phyloP scores from a whole-genome alignment of 148 eudicot species.

The Drosera capensis region DNA sequence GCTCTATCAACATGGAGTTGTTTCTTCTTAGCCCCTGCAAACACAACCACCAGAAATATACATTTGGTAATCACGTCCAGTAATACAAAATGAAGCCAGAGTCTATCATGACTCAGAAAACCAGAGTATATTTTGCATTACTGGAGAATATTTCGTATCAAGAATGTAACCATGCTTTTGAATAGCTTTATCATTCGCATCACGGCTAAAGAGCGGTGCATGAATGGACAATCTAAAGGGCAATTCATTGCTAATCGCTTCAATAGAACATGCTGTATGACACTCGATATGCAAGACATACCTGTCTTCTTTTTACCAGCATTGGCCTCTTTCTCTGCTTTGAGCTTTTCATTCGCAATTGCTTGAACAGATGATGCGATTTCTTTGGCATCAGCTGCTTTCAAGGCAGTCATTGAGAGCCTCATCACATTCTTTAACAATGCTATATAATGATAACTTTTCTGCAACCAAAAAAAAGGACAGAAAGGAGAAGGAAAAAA shows the following conservation, averaged over 20 bases:
- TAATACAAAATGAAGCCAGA: too few species aligned
- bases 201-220: too few species aligned
- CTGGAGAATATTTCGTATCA: too few species aligned
- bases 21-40: conserved; percentile 70
- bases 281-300: conserved; percentile 10
- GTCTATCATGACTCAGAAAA: too few species aligned
- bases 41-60: background rate
- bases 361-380: conserved; percentile 81
- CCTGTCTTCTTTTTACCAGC: conserved; percentile 98
- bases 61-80: too few species aligned
- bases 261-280: too few species aligned
- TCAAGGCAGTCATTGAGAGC: conserved; percentile 59
- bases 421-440: conserved; percentile 80
- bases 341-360: conserved; percentile 86
- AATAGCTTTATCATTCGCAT: too few species aligned
- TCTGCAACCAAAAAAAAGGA: conserved; percentile 44
- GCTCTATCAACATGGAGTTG: conserved; percentile 64
- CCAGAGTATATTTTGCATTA: too few species aligned
- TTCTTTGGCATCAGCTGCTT: conserved; percentile 91
- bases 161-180: too few species aligned
- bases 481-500: too few species aligned
- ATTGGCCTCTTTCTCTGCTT: conserved; percentile 93
- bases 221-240: too few species aligned
- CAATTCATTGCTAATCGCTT: too few species aligned
- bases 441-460: conserved; percentile 86